Evolutionary conservation across 495 filamentous ascomycete species (phyloP).

Genomic region (Evernia prunastri): DNA sequence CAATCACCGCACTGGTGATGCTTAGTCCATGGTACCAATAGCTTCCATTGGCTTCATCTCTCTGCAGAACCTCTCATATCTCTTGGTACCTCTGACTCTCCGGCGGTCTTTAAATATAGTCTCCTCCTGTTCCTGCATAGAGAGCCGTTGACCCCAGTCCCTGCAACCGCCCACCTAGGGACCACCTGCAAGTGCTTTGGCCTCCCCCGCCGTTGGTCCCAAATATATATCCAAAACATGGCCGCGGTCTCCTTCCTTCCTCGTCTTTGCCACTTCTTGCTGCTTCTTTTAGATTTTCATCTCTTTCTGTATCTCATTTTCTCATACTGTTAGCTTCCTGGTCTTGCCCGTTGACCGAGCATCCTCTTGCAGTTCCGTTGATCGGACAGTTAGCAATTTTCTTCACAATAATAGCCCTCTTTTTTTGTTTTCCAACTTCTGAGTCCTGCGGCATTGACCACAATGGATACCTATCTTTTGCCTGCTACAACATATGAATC

Average conservation of each 20-base stretch:
- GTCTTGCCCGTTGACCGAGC: conserved; percentile 38
- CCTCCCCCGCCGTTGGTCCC: not conserved
- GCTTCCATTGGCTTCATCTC: conserved; percentile 9
- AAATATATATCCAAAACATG: conserved; percentile 31
- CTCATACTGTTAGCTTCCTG: conserved; percentile 17
- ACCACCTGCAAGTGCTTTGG: conserved; percentile 5
- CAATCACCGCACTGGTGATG: conserved; percentile 18
- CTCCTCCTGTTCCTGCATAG: conserved; percentile 9
- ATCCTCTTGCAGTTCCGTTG: conserved; percentile 33
- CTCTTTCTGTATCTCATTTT: conserved; percentile 20
- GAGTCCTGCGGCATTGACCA: conserved; percentile 20
- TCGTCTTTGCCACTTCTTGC: conserved; percentile 26
- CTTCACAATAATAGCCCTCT: conserved; percentile 19
- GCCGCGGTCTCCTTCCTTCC: conserved; percentile 26
- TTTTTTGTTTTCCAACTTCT: not conserved
- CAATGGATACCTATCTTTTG: conserved; percentile 57
- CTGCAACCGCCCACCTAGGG: conserved; percentile 18
- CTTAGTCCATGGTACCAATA: not conserved
- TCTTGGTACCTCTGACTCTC: not conserved
- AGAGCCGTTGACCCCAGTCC: conserved; percentile 10
- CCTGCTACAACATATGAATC: conserved; percentile 55
- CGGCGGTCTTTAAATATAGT: conserved; percentile 4
- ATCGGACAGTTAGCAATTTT: conserved; percentile 35
- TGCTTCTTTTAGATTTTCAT: conserved; percentile 22
- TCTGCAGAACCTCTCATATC: not conserved